Conservation (phyloP, 257 asterid species). For the Petunia axillaris region DNA sequence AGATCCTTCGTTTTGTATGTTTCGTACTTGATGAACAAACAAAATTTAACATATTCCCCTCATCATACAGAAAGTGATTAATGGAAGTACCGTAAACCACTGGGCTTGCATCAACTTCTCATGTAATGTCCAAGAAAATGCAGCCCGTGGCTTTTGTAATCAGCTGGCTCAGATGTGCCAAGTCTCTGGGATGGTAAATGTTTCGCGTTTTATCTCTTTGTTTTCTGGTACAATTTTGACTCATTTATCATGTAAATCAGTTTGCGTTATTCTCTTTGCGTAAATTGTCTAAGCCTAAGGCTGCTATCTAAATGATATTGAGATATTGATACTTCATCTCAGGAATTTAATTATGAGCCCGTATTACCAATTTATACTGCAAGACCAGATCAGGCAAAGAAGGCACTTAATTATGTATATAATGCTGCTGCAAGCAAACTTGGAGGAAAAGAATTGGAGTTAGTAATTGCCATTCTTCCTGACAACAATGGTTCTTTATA, state of each 20-base stretch:
- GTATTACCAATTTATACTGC: conserved; percentile 78
- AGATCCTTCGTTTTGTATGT: background rate
- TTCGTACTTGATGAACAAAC: background rate
- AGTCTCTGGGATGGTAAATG: conserved; percentile 91
- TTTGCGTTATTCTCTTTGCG: background rate
- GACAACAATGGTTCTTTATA: conserved; percentile 93
- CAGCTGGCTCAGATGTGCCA: conserved; percentile 98
- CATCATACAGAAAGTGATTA: conserved; percentile 76
- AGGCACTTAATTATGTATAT: conserved; percentile 82
- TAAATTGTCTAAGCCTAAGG: background rate
- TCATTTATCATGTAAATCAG: background rate
- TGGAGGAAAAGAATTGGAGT: conserved; percentile 94
- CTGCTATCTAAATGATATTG: background rate
- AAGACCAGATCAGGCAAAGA: conserved; percentile 96
- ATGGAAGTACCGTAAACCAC: conserved; percentile 90
- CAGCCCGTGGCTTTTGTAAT: conserved; percentile 92
- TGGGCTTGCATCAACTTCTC: conserved; percentile 99
- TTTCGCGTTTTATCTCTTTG: background rate
- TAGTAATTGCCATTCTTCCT: conserved; percentile 83
- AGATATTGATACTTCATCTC: conserved; percentile 11
- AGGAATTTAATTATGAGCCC: conserved; percentile 92
- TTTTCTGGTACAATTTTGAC: background rate
- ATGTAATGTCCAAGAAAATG: conserved; percentile 87
- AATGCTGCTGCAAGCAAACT: conserved; percentile 73
- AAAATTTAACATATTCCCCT: background rate